phyloP scores from a whole-genome alignment of 2,329 filamentous ascomycete genomes.

The Plectosphaerella plurivora region DNA sequence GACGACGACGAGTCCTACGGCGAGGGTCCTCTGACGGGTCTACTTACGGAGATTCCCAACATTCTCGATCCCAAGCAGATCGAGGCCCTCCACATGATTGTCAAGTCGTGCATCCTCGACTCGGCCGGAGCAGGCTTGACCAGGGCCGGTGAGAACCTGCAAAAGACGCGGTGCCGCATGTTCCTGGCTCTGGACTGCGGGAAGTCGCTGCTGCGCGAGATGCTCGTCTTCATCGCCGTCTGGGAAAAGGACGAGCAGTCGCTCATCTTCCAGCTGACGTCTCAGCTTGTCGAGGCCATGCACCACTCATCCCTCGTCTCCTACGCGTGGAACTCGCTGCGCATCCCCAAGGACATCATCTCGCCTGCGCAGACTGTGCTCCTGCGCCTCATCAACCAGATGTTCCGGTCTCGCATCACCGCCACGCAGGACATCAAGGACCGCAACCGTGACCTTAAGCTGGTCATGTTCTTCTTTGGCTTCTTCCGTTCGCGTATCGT shows the following conservation, averaged over 20 bases:
- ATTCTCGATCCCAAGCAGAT: conserved; percentile 94
- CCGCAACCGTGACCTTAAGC: conserved; percentile 52
- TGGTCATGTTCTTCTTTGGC: conserved; percentile 85
- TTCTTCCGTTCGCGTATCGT: conserved; percentile 91
- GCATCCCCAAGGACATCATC: conserved; percentile 93
- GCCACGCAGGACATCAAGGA: conserved; percentile 46
- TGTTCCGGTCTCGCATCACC: conserved; percentile 60
- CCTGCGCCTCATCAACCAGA: conserved; percentile 83
- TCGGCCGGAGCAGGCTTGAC: conserved; percentile 67
- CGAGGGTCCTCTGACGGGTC: conserved; percentile 73
- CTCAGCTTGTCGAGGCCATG: conserved; percentile 91
- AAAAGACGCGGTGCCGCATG: conserved; percentile 85
- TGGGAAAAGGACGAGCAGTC: conserved; percentile 95
- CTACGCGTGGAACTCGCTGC: conserved; percentile 85
- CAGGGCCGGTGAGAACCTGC: conserved; percentile 71
- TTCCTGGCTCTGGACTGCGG: conserved; percentile 87
- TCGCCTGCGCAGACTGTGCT: conserved; percentile 92
- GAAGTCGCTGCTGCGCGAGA: conserved; percentile 80
- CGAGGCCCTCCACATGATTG: conserved; percentile 93
- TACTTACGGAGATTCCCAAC: conserved; percentile 90
- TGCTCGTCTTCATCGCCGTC: conserved; percentile 93
- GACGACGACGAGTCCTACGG: conserved; percentile 76
- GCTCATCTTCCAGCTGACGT: conserved; percentile 93
- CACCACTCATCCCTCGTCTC: conserved; percentile 85
- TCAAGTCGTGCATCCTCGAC: conserved; percentile 91